Evolutionary conservation across 768 basidiomycete genomes (phyloP).

Genomic region (Strobilomyces dryophilus): DNA sequence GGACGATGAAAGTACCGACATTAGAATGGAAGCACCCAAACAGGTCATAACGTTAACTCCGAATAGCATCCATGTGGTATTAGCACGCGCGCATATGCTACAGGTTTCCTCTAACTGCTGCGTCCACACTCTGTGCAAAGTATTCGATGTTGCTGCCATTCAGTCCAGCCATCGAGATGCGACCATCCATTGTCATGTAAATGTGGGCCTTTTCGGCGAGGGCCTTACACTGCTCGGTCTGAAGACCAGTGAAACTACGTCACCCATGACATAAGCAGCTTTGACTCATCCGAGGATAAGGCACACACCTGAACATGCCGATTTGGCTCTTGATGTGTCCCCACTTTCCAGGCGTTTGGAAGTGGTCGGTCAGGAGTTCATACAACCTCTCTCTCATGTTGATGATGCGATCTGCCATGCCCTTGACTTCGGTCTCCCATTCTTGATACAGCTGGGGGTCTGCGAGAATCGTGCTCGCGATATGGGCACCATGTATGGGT

Average conservation of each 20-base stretch:
- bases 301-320: conserved; percentile 90
- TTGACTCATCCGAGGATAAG: not conserved
- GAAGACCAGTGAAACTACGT: conserved; percentile 80
- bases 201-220: conserved; percentile 87
- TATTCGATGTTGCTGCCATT: conserved; percentile 83
- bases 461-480: conserved; percentile 81
- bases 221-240: conserved; percentile 69
- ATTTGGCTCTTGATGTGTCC: conserved; percentile 92
- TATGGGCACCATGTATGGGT: conserved; percentile 83
- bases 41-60: conserved; percentile 14
- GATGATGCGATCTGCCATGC: conserved; percentile 94
- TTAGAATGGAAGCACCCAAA: conserved; percentile 22
- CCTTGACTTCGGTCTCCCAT: conserved; percentile 91
- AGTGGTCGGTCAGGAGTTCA: conserved; percentile 66
- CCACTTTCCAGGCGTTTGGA: conserved; percentile 94
- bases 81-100: conserved; percentile 34
- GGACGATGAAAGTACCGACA: conserved; percentile 16
- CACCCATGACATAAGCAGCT: conserved; percentile 1
- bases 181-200: conserved; percentile 92
- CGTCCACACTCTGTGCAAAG: conserved; percentile 84
- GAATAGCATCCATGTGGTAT: conserved; percentile 26
- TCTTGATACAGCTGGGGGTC: conserved; percentile 70
- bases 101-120: conserved; percentile 73
- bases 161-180: conserved; percentile 92
- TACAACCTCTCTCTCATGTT: conserved; percentile 86